A percentile compares a stretch with the other conserved stretches of the same genome.
These are phyloP conservation scores for Carex kokanica DNA, from an alignment of 176 grass and related monocot species.

Conservation along the genomic window DNA sequence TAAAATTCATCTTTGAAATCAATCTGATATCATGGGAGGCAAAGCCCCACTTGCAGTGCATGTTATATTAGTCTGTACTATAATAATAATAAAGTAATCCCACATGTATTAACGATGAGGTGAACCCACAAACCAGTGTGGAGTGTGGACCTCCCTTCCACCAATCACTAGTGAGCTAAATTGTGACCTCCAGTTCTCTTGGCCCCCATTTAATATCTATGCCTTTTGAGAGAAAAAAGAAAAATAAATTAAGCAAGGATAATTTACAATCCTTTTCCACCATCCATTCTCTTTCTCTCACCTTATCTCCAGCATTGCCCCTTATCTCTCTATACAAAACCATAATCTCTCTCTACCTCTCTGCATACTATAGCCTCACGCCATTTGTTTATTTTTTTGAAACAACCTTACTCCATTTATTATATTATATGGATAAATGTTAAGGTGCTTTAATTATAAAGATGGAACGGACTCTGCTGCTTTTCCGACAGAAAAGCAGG, in stretches of 20 bases:
- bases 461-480: too few species aligned
- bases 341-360: slow-evolving; percentile 17
- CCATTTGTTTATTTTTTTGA: too few species aligned
- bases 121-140: slow-evolving; percentile 25
- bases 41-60: not conserved
- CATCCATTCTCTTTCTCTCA: slow-evolving; percentile 49
- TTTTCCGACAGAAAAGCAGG: too few species aligned
- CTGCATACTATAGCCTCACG: not conserved
- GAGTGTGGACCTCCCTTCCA: slow-evolving; percentile 42
- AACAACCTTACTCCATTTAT: too few species aligned
- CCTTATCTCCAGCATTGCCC: slow-evolving; percentile 55
- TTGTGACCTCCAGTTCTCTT: slow-evolving; percentile 28
- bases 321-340: slow-evolving; percentile 45
- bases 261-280: slow-evolving; percentile 40
- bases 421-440: too few species aligned
- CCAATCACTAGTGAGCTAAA: slow-evolving; percentile 33
- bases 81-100: not conserved
- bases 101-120: not conserved
- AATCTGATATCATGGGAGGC: too few species aligned
- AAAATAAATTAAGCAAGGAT: slow-evolving; percentile 27
- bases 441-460: too few species aligned
- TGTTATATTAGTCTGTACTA: too few species aligned
- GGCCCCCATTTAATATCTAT: slow-evolving; percentile 38
- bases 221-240: not conserved
- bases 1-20: too few species aligned